phyloP scores from a whole-genome alignment of 108 stramenopile species.

The Pseudonitzschia delicatissima region DNA sequence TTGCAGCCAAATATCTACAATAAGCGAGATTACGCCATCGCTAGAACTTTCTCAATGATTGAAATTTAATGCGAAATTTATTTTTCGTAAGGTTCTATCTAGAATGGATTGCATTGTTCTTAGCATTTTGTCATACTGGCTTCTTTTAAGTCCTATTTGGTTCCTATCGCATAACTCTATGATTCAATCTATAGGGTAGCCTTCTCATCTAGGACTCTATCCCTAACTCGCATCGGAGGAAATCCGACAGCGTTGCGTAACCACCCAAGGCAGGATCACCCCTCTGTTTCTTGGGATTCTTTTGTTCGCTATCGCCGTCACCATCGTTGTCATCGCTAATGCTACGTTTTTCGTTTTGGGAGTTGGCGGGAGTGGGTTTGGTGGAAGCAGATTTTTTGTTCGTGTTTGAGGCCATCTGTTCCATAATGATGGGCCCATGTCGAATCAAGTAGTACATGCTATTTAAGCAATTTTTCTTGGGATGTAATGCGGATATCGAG shows the following conservation, averaged over 20 bases:
- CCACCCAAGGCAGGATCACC: conserved; percentile 6
- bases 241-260: conserved; percentile 3
- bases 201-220: neutral
- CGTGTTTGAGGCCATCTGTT: neutral
- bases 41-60: too few species aligned
- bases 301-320: neutral
- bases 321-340: neutral
- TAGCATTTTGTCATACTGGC: too few species aligned
- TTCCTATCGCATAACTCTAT: too few species aligned
- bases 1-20: too few species aligned
- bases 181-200: too few species aligned
- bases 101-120: too few species aligned
- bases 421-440: conserved; percentile 11
- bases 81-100: too few species aligned
- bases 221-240: conserved; percentile 12
- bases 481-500: conserved; percentile 6
- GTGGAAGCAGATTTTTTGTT: neutral
- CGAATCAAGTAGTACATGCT: conserved; percentile 8
- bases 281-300: neutral
- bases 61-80: too few species aligned
- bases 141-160: too few species aligned
- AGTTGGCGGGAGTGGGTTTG: neutral
- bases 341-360: neutral
- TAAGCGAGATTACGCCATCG: too few species aligned
- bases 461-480: neutral